A percentile compares a stretch with the other conserved stretches of the same genome.
Conservation (phyloP, 495 filamentous ascomycete species). For the Neurospora sp. region DNA sequence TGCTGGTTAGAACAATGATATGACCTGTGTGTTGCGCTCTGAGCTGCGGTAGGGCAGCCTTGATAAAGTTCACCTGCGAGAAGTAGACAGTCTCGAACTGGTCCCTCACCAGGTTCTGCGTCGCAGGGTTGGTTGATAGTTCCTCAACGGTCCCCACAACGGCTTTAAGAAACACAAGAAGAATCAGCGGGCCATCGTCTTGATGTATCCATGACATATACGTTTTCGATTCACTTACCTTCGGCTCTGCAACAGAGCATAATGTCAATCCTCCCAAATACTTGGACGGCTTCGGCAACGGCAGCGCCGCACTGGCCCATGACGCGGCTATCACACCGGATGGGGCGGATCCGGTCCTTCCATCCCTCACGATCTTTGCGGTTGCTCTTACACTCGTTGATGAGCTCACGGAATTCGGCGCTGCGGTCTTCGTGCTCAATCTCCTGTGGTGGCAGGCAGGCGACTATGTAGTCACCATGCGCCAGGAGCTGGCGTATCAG, state of each 20-base stretch:
- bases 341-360: constrained; percentile 47
- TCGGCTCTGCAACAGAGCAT: constrained; percentile 80
- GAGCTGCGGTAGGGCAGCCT: constrained; percentile 73
- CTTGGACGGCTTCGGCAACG: constrained; percentile 71
- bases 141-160: constrained; percentile 90
- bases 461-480: constrained; percentile 79
- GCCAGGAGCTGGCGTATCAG: constrained; percentile 65
- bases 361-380: constrained; percentile 46
- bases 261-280: constrained; percentile 82
- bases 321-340: constrained; percentile 45
- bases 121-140: constrained; percentile 60
- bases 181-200: background rate
- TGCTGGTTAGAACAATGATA: constrained; percentile 80
- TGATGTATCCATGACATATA: background rate
- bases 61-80: constrained; percentile 91
- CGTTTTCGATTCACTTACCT: constrained; percentile 37
- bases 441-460: constrained; percentile 62
- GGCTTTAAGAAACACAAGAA: constrained; percentile 35
- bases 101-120: constrained; percentile 68
- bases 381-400: constrained; percentile 48
- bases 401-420: constrained; percentile 44
- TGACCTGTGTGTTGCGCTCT: constrained; percentile 72
- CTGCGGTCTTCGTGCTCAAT: constrained; percentile 49
- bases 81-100: constrained; percentile 96
- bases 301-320: constrained; percentile 65